A percentile compares a stretch with the other conserved stretches of the same genome.
These are phyloP conservation scores for Phoma sp. DNA, from an alignment of 2,329 filamentous ascomycete species.

Conservation along the genomic window DNA sequence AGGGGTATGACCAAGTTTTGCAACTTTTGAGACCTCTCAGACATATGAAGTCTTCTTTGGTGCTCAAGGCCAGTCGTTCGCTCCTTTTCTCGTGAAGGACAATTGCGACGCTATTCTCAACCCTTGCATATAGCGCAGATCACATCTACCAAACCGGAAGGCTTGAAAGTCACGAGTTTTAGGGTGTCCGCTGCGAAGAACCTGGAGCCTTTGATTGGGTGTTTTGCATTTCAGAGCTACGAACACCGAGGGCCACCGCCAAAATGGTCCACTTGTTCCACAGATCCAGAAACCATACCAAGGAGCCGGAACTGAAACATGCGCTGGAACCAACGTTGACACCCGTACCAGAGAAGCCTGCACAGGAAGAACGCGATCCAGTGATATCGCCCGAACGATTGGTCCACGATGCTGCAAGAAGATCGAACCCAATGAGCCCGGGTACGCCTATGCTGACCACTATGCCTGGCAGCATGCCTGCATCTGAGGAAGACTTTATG, in stretches of 20 bases:
- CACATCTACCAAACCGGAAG: slow-evolving; percentile 1
- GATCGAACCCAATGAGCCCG: slow-evolving; percentile 1
- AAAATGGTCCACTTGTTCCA: slow-evolving; percentile 17
- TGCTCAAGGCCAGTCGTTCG: not conserved
- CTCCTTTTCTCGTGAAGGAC: not conserved
- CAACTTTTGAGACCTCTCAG: not conserved
- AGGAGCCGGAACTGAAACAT: slow-evolving; percentile 8
- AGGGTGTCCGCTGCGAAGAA: not conserved
- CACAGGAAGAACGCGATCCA: slow-evolving; percentile 1
- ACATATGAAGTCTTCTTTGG: not conserved
- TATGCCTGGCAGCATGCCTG: slow-evolving; percentile 23
- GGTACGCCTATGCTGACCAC: slow-evolving; percentile 10
- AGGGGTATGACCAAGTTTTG: slow-evolving; percentile 15
- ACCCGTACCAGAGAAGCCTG: slow-evolving; percentile 7
- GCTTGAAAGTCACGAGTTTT: not conserved
- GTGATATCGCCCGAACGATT: slow-evolving; percentile 5
- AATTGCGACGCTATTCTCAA: not conserved
- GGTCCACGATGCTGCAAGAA: slow-evolving; percentile 8
- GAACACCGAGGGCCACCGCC: not conserved
- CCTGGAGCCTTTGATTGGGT: no score
- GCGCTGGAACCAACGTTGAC: slow-evolving; percentile 3
- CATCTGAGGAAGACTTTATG: slow-evolving; percentile 38
- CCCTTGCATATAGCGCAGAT: slow-evolving; percentile 10
- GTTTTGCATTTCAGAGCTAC: not conserved
- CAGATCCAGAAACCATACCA: slow-evolving; percentile 9